Percentiles rank a stretch among this genome's conserved stretches.
Evolutionary conservation across 495 filamentous ascomycete species (phyloP).

Genomic region (Penicillium riverlandense): DNA sequence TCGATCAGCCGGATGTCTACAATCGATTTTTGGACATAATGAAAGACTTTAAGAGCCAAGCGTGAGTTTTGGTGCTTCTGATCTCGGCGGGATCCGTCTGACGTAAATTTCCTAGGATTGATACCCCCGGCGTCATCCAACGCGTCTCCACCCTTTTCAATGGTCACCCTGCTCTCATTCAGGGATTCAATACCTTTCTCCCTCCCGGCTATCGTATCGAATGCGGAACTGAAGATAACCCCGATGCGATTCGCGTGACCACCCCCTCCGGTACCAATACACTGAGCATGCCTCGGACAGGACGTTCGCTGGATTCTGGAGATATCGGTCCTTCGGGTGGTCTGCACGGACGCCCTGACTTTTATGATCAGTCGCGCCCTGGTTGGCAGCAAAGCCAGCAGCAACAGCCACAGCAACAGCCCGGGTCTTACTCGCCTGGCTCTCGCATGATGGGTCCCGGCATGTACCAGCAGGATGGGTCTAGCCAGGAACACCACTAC

Average conservation of each 20-base stretch:
- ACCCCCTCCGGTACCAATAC: constrained; percentile 83
- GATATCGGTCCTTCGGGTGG: constrained; percentile 26
- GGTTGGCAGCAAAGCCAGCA: constrained; percentile 41
- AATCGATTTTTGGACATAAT: constrained; percentile 98
- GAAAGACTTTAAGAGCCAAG: constrained; percentile 99
- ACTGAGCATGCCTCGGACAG: constrained; percentile 47
- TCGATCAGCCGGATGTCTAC: constrained; percentile 95
- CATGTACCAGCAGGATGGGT: constrained; percentile 33
- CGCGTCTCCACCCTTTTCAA: constrained; percentile 95
- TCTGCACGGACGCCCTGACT: constrained; percentile 34
- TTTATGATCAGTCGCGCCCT: constrained; percentile 41
- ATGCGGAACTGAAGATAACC: constrained; percentile 84
- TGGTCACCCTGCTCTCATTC: constrained; percentile 92
- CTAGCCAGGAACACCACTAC: constrained; percentile 36
- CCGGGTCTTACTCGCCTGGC: constrained; percentile 39
- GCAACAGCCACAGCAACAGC: constrained; percentile 48
- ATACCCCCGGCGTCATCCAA: constrained; percentile 96
- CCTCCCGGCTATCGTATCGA: constrained; percentile 97
- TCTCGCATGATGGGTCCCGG: constrained; percentile 34
- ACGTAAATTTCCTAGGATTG: constrained; percentile 61
- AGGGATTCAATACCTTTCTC: constrained; percentile 98
- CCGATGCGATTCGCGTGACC: constrained; percentile 92
- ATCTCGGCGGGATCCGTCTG: neutral
- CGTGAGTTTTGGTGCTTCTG: constrained; percentile 48
- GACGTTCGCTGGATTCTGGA: constrained; percentile 40